phyloP scores from a whole-genome alignment of 495 filamentous ascomycete genomes.

The Lineolata rhizophorae region DNA sequence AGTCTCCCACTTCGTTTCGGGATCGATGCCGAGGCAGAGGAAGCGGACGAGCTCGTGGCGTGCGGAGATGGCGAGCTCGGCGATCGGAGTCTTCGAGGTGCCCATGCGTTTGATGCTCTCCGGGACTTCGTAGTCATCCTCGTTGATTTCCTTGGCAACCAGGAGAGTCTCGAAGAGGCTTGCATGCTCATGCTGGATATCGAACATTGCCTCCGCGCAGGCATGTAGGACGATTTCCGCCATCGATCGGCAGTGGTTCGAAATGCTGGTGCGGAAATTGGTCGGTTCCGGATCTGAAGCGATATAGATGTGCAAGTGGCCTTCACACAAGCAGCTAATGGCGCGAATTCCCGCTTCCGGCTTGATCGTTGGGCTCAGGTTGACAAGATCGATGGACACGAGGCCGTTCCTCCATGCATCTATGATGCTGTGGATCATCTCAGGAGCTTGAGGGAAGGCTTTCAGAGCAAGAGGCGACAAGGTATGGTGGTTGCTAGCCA shows the following conservation, averaged over 20 bases:
- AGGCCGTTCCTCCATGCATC: constrained; percentile 22
- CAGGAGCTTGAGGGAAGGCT: constrained; percentile 24
- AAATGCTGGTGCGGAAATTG: constrained; percentile 20
- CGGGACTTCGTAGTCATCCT: constrained; percentile 7
- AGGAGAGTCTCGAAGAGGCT: constrained; percentile 25
- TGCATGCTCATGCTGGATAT: constrained; percentile 29
- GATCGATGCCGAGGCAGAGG: constrained; percentile 15
- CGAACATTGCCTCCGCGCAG: constrained; percentile 25
- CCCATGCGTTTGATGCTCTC: constrained; percentile 12
- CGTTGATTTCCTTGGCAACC: constrained; percentile 3
- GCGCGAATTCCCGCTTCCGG: constrained; percentile 24
- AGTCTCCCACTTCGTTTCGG: constrained; percentile 14
- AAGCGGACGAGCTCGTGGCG: constrained; percentile 9
- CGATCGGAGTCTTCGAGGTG: constrained; percentile 1
- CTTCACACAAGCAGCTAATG: constrained; percentile 22
- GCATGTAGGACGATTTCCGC: constrained; percentile 34
- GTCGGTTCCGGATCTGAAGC: constrained; percentile 17
- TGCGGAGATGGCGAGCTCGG: constrained; percentile 5
- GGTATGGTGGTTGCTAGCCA: constrained; percentile 17
- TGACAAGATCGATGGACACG: constrained; percentile 25
- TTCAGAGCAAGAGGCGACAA: constrained; percentile 14
- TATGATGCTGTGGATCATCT: constrained; percentile 20
- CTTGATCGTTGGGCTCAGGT: constrained; percentile 16
- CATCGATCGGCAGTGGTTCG: constrained; percentile 25
- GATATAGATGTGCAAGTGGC: constrained; percentile 21